Evolutionary conservation across 495 filamentous ascomycete species (phyloP).

Genomic region (Endocarpon pusillum): DNA sequence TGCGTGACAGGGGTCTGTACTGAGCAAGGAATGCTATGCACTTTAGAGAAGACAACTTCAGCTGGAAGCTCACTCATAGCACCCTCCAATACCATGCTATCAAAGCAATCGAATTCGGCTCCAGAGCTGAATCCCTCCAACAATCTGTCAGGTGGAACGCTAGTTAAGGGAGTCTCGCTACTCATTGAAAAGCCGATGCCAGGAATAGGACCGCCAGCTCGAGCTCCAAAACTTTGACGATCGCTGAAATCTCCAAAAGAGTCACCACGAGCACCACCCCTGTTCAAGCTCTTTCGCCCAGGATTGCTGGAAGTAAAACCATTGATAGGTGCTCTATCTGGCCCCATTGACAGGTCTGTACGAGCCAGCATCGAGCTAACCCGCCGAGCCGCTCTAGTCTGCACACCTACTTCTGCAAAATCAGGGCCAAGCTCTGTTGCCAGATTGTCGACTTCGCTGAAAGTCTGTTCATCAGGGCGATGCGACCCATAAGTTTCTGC

Average conservation of each 20-base stretch:
- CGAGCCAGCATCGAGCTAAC: slow-evolving; percentile 89
- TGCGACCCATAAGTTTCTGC: too few relatives aligned
- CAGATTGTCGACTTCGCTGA: slow-evolving; percentile 40
- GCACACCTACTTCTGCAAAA: slow-evolving; percentile 46
- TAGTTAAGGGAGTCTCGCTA: slow-evolving; percentile 35
- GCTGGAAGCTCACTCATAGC: slow-evolving; percentile 51
- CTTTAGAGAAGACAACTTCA: slow-evolving; percentile 55
- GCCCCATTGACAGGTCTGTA: slow-evolving; percentile 64
- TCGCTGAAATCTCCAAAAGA: slow-evolving; percentile 57
- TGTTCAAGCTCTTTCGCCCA: slow-evolving; percentile 24
- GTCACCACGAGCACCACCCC: slow-evolving; percentile 41
- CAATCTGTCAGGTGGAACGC: slow-evolving; percentile 52
- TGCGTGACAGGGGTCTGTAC: slow-evolving; percentile 36
- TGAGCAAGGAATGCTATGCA: slow-evolving; percentile 46
- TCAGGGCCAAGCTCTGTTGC: slow-evolving; percentile 64
- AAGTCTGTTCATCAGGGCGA: too few relatives aligned
- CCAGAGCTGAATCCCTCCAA: slow-evolving; percentile 52
- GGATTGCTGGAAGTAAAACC: slow-evolving; percentile 41
- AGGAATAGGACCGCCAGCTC: slow-evolving; percentile 25
- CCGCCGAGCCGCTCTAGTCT: slow-evolving; percentile 59
- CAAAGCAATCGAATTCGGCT: slow-evolving; percentile 48
- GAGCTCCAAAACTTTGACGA: slow-evolving; percentile 40
- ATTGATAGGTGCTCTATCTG: slow-evolving; percentile 56
- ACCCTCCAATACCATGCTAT: slow-evolving; percentile 54
- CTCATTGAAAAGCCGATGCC: slow-evolving; percentile 26